Conservation (phyloP, 2,329 filamentous ascomycete genomes). For the Pleomassaria siparia region DNA sequence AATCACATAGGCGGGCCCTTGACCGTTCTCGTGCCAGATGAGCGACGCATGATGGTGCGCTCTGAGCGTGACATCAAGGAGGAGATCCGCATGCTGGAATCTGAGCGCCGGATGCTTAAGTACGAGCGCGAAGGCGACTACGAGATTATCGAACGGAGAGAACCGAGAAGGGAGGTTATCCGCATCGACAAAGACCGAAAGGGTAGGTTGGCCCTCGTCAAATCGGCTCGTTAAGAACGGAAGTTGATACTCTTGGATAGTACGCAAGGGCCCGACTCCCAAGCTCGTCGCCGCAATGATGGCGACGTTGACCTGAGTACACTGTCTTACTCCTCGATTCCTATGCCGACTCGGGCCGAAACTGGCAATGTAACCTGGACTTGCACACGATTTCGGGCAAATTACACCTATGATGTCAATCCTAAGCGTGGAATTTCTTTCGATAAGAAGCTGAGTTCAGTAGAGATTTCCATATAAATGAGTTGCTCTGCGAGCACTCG, state of each 20-base stretch:
- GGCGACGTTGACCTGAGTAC: constrained; percentile 43
- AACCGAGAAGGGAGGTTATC: constrained; percentile 55
- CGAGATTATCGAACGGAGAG: constrained; percentile 63
- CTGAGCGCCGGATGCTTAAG: constrained; percentile 60
- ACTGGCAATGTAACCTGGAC: not conserved
- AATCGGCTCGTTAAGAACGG: constrained; percentile 62
- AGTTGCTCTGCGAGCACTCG: constrained; percentile 3
- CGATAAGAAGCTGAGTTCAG: not conserved
- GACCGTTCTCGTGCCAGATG: constrained; percentile 51
- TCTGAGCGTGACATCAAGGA: constrained; percentile 56
- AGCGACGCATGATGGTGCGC: constrained; percentile 21
- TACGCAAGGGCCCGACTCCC: constrained; percentile 42
- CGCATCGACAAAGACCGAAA: constrained; percentile 86
- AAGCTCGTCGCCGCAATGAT: constrained; percentile 49
- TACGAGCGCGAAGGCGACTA: constrained; percentile 61
- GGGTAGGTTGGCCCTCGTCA: constrained; percentile 91
- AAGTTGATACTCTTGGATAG: constrained; percentile 43
- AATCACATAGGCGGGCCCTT: constrained; percentile 50
- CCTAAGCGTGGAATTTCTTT: not conserved
- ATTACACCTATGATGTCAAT: not conserved
- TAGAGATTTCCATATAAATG: not conserved
- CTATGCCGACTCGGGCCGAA: not conserved
- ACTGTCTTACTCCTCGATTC: not conserved
- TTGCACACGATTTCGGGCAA: not conserved
- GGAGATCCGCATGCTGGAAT: constrained; percentile 72